Evolutionary conservation across 2,329 filamentous ascomycete genomes (phyloP).

Genomic region (Madurella fahalii): DNA sequence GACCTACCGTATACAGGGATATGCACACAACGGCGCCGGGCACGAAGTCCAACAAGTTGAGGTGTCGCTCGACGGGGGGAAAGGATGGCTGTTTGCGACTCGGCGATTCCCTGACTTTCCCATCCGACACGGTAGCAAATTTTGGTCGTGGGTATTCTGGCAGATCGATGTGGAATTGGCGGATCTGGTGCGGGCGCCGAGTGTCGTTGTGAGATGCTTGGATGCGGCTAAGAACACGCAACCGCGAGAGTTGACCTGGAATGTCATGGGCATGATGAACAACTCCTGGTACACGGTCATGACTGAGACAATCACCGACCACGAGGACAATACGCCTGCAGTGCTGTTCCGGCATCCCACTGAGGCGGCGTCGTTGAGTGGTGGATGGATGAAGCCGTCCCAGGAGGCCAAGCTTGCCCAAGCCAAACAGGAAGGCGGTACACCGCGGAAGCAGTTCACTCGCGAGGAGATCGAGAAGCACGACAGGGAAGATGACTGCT

Average conservation of each 20-base stretch:
- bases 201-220: slow-evolving; percentile 41
- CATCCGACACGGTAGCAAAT: slow-evolving; percentile 49
- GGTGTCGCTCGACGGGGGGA: slow-evolving; percentile 43
- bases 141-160: slow-evolving; percentile 53
- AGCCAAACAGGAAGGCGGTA: slow-evolving; percentile 40
- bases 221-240: slow-evolving; percentile 13
- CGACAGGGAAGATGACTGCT: slow-evolving; percentile 44
- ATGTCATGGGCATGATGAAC: slow-evolving; percentile 49
- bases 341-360: slow-evolving; percentile 45
- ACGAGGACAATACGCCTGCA: slow-evolving; percentile 28
- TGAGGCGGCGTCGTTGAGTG: slow-evolving; percentile 39
- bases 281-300: slow-evolving; percentile 48
- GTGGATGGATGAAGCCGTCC: slow-evolving; percentile 50
- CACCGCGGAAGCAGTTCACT: slow-evolving; percentile 48
- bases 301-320: slow-evolving; percentile 34
- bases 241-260: slow-evolving; percentile 8
- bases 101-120: slow-evolving; percentile 43
- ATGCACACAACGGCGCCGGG: slow-evolving; percentile 48
- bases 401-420: slow-evolving; percentile 41
- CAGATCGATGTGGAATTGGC: slow-evolving; percentile 44
- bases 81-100: slow-evolving; percentile 38
- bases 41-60: slow-evolving; percentile 48
- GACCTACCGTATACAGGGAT: slow-evolving; percentile 43
- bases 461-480: slow-evolving; percentile 52
- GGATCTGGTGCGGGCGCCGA: slow-evolving; percentile 39